Percentiles rank a stretch among this genome's conserved stretches.
Conservation (phyloP, 2,329 filamentous ascomycete genomes). For the Fusarium humuli region DNA sequence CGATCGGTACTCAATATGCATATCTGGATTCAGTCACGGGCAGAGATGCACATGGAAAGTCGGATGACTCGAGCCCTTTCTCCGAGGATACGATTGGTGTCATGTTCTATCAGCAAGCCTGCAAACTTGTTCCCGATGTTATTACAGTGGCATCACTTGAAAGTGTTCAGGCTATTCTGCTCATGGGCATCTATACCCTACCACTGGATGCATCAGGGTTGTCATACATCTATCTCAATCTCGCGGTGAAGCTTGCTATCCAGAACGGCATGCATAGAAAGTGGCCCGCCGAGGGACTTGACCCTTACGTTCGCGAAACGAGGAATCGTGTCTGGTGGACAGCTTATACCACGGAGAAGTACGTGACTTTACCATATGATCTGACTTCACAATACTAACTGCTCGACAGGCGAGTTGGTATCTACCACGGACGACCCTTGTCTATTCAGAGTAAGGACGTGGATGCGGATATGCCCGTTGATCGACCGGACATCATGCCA, state of each 20-base stretch:
- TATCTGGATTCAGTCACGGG: slow-evolving; percentile 56
- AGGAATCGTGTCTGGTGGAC: slow-evolving; percentile 70
- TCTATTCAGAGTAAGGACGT: slow-evolving; percentile 65
- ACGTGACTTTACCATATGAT: slow-evolving; percentile 23
- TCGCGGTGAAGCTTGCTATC: slow-evolving; percentile 67
- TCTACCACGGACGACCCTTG: slow-evolving; percentile 66
- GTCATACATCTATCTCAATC: slow-evolving; percentile 67
- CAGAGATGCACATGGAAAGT: slow-evolving; percentile 36
- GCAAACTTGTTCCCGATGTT: slow-evolving; percentile 65
- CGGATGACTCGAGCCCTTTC: slow-evolving; percentile 44
- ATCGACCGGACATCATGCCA: slow-evolving; percentile 58
- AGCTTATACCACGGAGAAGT: slow-evolving; percentile 67
- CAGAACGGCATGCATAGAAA: slow-evolving; percentile 71
- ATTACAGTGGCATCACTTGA: slow-evolving; percentile 67
- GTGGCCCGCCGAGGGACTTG: slow-evolving; percentile 60
- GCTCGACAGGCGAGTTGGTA: slow-evolving; percentile 61
- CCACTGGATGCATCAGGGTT: slow-evolving; percentile 67
- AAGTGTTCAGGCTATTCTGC: slow-evolving; percentile 67
- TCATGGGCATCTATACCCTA: slow-evolving; percentile 67
- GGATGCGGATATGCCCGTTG: slow-evolving; percentile 63
- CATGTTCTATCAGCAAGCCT: slow-evolving; percentile 67
- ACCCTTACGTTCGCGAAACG: slow-evolving; percentile 61
- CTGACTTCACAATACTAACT: slow-evolving; percentile 20
- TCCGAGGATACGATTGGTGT: slow-evolving; percentile 66
- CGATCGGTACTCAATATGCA: slow-evolving; percentile 64